Evolutionary conservation across 2,329 filamentous ascomycete genomes (phyloP).

Genomic region (Talaromyces sp.): DNA sequence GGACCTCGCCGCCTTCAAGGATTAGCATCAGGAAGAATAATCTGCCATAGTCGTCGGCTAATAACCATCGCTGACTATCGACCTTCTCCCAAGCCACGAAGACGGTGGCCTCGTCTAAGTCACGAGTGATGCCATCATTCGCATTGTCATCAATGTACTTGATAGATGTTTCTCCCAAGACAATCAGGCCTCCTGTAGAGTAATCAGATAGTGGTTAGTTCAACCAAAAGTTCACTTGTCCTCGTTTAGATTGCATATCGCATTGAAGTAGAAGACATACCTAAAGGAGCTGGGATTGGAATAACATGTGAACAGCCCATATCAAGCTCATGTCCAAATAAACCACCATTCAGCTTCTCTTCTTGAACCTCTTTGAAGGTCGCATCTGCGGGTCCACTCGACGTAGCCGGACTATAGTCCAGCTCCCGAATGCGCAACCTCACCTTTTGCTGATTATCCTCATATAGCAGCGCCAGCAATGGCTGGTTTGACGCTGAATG

Average conservation of each 20-base stretch:
- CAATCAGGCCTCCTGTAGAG: conserved; percentile 67
- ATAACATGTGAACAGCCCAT: conserved; percentile 64
- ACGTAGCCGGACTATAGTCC: conserved; percentile 51
- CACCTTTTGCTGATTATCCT: conserved; percentile 62
- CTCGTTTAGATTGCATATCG: no score
- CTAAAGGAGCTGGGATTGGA: conserved; percentile 60
- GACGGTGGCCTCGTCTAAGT: conserved; percentile 73
- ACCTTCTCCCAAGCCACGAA: conserved; percentile 91
- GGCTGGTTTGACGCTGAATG: conserved; percentile 58
- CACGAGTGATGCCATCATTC: conserved; percentile 65
- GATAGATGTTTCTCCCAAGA: conserved; percentile 78
- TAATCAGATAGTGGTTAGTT: no score
- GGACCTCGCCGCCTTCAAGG: conserved; percentile 67
- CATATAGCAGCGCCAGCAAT: conserved; percentile 66
- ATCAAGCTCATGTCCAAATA: conserved; percentile 57
- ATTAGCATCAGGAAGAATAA: conserved; percentile 83
- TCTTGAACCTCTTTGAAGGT: conserved; percentile 57
- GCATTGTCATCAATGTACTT: conserved; percentile 81
- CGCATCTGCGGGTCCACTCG: conserved; percentile 51
- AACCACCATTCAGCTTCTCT: conserved; percentile 25
- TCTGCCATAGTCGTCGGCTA: conserved; percentile 88
- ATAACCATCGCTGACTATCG: conserved; percentile 78
- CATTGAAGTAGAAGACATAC: conserved; percentile 33
- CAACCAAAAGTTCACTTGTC: no score
- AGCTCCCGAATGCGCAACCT: conserved; percentile 60